Percentiles rank a stretch among this genome's conserved stretches.
phyloP scores from a whole-genome alignment of 164 flowering plant genomes.

The Tetracentron sinense region DNA sequence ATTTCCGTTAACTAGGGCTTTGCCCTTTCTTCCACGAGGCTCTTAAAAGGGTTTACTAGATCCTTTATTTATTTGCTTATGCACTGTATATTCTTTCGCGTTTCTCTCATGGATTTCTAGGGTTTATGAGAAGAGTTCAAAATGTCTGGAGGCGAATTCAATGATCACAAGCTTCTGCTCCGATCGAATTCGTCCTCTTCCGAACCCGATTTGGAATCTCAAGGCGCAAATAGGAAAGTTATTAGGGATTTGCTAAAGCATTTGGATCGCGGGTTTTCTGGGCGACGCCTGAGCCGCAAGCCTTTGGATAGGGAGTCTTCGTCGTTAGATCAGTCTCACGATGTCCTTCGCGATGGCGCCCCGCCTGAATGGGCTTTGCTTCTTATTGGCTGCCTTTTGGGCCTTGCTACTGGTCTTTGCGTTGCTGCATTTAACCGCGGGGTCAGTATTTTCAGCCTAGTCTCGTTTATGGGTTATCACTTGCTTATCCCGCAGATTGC shows the following conservation, averaged over 20 bases:
- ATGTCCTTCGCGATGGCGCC: conserved; percentile 60
- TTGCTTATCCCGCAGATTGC: background rate
- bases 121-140: background rate
- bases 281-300: conserved; percentile 18
- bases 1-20: too few relatives aligned
- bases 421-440: conserved; percentile 87
- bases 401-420: conserved; percentile 88
- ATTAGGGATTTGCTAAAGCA: conserved; percentile 38
- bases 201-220: conserved; percentile 42
- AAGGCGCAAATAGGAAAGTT: conserved; percentile 19
- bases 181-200: conserved; percentile 28
- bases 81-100: too few relatives aligned
- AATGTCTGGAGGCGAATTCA: conserved; percentile 27
- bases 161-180: conserved; percentile 24
- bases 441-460: conserved; percentile 31
- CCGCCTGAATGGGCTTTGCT: conserved; percentile 99
- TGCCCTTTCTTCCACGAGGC: too few relatives aligned
- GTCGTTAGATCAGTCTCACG: conserved; percentile 17
- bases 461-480: background rate
- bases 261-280: conserved; percentile 39
- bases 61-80: too few relatives aligned
- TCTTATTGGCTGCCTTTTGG: conserved; percentile 90
- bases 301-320: conserved; percentile 14
- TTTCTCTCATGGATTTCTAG: too few relatives aligned
- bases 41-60: too few relatives aligned